Conservation (phyloP, 1,284 basidiomycete genomes). For the Puccinia novopanici region DNA sequence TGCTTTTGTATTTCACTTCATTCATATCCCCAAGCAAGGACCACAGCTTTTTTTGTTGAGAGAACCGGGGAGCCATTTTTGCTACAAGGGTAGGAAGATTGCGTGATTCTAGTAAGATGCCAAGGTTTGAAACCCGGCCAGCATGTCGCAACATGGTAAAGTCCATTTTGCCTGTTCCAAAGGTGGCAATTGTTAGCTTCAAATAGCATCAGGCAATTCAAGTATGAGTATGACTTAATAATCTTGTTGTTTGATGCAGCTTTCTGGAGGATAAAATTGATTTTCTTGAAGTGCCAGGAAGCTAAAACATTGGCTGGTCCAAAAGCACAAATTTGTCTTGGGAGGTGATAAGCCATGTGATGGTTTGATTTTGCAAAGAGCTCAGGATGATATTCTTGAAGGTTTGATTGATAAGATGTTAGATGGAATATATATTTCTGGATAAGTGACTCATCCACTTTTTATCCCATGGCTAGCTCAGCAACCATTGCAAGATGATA, state of each 20-base stretch:
- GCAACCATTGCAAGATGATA: conserved; percentile 31
- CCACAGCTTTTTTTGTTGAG: conserved; percentile 27
- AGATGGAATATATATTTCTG: conserved; percentile 32
- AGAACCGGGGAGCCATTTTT: conserved; percentile 23
- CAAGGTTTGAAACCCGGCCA: conserved; percentile 25
- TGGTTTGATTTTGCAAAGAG: conserved; percentile 12
- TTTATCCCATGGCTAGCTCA: conserved; percentile 40
- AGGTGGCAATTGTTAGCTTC: too few species aligned
- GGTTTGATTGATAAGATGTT: conserved; percentile 31
- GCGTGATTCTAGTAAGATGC: conserved; percentile 16
- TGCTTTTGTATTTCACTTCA: conserved; percentile 10
- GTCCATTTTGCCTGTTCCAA: conserved; percentile 11
- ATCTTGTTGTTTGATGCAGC: conserved; percentile 34
- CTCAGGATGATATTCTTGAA: not conserved
- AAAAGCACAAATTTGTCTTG: conserved; percentile 15
- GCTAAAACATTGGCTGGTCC: conserved; percentile 40
- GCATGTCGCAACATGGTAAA: conserved; percentile 24
- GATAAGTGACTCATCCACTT: not conserved
- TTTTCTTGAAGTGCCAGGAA: too few species aligned
- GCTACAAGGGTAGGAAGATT: conserved; percentile 2
- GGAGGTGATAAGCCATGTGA: conserved; percentile 40
- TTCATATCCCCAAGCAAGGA: conserved; percentile 30
- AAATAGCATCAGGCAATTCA: too few species aligned
- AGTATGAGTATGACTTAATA: not conserved
- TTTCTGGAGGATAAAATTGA: conserved; percentile 31